Conservation (phyloP, 2,329 filamentous ascomycete genomes). For the Pseudogymnoascus sp. region DNA sequence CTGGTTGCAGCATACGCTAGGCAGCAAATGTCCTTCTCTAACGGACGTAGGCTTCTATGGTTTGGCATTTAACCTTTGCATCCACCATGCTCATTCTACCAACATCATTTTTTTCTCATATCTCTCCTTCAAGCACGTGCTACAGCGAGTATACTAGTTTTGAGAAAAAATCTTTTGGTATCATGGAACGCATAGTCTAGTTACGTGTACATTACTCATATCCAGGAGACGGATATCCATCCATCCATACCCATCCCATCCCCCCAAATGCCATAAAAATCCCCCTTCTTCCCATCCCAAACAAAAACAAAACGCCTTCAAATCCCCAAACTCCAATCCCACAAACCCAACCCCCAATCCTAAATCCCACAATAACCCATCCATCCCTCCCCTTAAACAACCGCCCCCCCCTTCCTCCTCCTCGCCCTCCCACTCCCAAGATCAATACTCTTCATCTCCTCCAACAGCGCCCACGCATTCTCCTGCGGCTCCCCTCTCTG, state of each 20-base stretch:
- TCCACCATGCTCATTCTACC: background rate
- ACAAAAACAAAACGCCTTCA: background rate
- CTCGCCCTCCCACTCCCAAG: constrained; percentile 48
- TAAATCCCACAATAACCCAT: background rate
- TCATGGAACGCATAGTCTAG: background rate
- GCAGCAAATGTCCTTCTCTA: too few species aligned
- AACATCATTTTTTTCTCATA: background rate
- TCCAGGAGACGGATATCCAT: background rate
- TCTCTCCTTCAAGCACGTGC: background rate
- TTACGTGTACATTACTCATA: background rate
- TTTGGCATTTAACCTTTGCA: too few species aligned
- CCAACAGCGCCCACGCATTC: constrained; percentile 52
- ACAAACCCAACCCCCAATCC: background rate
- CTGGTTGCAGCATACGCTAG: too few species aligned
- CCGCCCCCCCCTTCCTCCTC: constrained; percentile 14
- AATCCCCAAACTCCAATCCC: background rate
- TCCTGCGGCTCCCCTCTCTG: constrained; percentile 24
- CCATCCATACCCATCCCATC: background rate
- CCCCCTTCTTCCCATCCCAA: background rate
- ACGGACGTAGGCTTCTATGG: too few species aligned
- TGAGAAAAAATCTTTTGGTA: background rate
- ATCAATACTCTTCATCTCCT: constrained; percentile 63
- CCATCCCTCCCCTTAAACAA: background rate
- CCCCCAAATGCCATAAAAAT: background rate
- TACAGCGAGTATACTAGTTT: background rate